Evolutionary conservation across 1,284 basidiomycete genomes (phyloP).

Genomic region (Mycosarcoma maydis): DNA sequence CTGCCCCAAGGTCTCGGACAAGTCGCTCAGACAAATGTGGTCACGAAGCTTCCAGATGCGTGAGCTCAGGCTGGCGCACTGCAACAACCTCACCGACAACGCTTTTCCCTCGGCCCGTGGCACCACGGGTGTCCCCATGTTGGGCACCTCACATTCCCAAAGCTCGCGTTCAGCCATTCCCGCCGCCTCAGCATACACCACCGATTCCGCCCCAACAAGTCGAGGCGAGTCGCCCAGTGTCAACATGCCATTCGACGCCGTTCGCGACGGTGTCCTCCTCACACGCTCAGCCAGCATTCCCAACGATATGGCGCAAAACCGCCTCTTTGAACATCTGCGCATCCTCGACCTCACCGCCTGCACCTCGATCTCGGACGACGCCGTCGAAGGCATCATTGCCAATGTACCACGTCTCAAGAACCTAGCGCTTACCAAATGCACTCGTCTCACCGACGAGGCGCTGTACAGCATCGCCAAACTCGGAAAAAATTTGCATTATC

Average conservation of each 20-base stretch:
- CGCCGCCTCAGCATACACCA: background rate
- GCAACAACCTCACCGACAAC: slow-evolving; percentile 80
- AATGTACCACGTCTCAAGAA: slow-evolving; percentile 91
- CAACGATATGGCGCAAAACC: slow-evolving; percentile 33
- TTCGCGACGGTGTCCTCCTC: slow-evolving; percentile 14
- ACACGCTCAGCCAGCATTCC: slow-evolving; percentile 21
- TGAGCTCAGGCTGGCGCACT: slow-evolving; percentile 87
- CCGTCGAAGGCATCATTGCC: slow-evolving; percentile 86
- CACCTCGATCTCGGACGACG: slow-evolving; percentile 81
- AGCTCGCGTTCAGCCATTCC: slow-evolving; percentile 15
- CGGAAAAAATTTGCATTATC: slow-evolving; percentile 90
- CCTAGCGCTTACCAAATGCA: slow-evolving; percentile 90
- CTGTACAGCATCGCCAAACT: slow-evolving; percentile 86
- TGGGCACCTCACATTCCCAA: slow-evolving; percentile 28
- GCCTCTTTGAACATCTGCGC: slow-evolving; percentile 62
- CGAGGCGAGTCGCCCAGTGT: slow-evolving; percentile 44
- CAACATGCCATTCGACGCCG: background rate
- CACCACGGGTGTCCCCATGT: slow-evolving; percentile 36
- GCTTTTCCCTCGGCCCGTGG: slow-evolving; percentile 78
- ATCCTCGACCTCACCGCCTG: slow-evolving; percentile 78
- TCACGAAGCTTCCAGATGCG: slow-evolving; percentile 81
- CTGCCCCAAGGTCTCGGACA: slow-evolving; percentile 81
- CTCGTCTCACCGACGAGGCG: slow-evolving; percentile 82
- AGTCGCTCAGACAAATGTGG: slow-evolving; percentile 85
- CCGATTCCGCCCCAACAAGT: slow-evolving; percentile 47